phyloP scores from a whole-genome alignment of 768 basidiomycete genomes.

The Hygrophorus pudorinus region DNA sequence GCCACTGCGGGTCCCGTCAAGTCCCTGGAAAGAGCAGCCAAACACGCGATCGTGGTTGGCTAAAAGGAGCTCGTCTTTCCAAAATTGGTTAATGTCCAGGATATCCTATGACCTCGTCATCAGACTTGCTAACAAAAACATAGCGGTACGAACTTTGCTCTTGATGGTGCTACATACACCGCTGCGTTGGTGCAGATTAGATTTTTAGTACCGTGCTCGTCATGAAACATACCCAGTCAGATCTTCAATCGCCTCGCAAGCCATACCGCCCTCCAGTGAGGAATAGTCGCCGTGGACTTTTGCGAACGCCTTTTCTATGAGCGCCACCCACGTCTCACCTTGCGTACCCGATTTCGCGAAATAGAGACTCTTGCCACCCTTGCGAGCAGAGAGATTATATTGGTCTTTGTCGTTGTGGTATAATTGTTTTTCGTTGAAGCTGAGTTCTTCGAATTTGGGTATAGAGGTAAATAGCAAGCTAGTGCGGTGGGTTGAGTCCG shows the following conservation, averaged over 20 bases:
- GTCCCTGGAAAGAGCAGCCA: conserved; percentile 32
- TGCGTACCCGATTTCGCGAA: conserved; percentile 39
- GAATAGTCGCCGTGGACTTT: conserved; percentile 46
- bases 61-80: conserved; percentile 35
- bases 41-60: conserved; percentile 41
- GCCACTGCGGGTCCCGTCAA: conserved; percentile 21
- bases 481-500: background rate
- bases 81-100: conserved; percentile 38
- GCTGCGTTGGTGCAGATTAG: background rate
- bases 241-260: conserved; percentile 47
- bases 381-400: conserved; percentile 35
- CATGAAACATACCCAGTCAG: conserved; percentile 36
- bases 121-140: background rate
- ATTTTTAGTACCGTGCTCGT: background rate
- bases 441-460: conserved; percentile 44
- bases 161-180: conserved; percentile 3
- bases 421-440: conserved; percentile 25
- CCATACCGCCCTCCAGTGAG: conserved; percentile 28
- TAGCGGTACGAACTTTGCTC: conserved; percentile 12
- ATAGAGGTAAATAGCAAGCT: conserved; percentile 40
- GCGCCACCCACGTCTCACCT: conserved; percentile 47
- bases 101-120: conserved; percentile 30
- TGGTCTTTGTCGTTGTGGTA: conserved; percentile 41
- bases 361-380: conserved; percentile 35
- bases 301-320: conserved; percentile 51